Evolutionary conservation across 2,329 filamentous ascomycete genomes (phyloP), one percentile per base, ranked within the genome.

Genomic region (Fusarium neocosmosporiellum): DNA sequence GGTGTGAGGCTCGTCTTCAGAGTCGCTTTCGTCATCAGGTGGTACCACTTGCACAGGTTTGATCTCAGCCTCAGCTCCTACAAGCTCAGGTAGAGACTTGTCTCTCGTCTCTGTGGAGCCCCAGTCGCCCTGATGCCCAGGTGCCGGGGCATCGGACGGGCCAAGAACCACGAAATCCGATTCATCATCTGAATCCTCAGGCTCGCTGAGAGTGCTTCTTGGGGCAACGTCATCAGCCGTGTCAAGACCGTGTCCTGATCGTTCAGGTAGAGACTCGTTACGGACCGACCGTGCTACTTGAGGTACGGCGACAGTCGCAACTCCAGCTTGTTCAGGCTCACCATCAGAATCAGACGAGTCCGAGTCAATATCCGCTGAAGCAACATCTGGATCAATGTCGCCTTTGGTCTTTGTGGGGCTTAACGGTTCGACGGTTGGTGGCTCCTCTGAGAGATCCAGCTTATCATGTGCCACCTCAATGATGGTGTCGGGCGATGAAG

Each of bases 1-100:
- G 33, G 63, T 54, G 18, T 37, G 34, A 37, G 7, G 34, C 16
- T 37, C 34, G 34, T 37, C 16, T 37, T 37, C 34, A 37, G 16
- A 37, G 16, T 73, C 70, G 8, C 66, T 73, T 20, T 72, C 66
- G 14, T 67, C 66, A 11, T 73, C 66, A 39, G 54, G 61, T 16
- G n/a, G 18, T 22, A 33, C 14, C 33, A 48, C 48, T 18, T 54
- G 55, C 22, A 34, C 50, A 22, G 39, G 16, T 31, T 60, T 58
- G 11, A 20, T 39, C 34, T 63, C 27, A 14, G 48, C 11, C 29
- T 31, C 58, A 18, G 62, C 36, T 29, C 66, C 24, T 33, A 27
- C 31, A 31, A 36, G 33, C 27, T 27, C 50, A 27, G n/a, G 22
- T 2, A 34, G 34, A 24, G 43, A 31, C 29, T 29, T 62, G 20